Conservation (phyloP, 2,329 filamentous ascomycete genomes). For the Xylaria sp. region DNA sequence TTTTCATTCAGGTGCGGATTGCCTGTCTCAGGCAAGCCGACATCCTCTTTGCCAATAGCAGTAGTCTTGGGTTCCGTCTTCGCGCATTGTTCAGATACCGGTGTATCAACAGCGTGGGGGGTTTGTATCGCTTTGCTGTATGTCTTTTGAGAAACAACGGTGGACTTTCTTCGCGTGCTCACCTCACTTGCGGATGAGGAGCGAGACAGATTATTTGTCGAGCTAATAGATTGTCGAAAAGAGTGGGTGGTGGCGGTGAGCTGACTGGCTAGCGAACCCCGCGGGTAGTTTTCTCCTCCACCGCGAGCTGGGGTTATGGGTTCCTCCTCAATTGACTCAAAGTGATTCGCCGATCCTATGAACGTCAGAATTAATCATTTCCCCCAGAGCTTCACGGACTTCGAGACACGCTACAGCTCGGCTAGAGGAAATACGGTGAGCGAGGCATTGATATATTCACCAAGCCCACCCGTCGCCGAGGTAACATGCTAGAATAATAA, state of each 20-base stretch:
- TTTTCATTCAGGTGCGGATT: conserved; percentile 7
- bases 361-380: conserved; percentile 15
- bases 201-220: conserved; percentile 32
- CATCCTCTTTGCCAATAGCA: not conserved
- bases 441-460: not conserved
- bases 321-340: conserved; percentile 20
- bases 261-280: conserved; percentile 37
- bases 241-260: conserved; percentile 36
- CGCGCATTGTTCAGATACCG: not conserved
- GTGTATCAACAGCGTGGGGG: not conserved
- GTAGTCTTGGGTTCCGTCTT: not conserved
- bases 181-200: conserved; percentile 40
- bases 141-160: conserved; percentile 20
- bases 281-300: conserved; percentile 23
- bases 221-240: conserved; percentile 35
- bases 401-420: not conserved
- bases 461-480: not conserved
- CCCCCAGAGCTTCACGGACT: not conserved
- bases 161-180: conserved; percentile 25
- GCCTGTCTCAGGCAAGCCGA: not conserved
- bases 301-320: conserved; percentile 17
- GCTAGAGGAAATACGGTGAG: not conserved
- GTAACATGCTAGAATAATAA: not conserved
- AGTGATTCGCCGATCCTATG: conserved; percentile 11
- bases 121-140: not conserved